phyloP scores from a whole-genome alignment of 2,329 filamentous ascomycete species.

The Claviceps quebecensis region DNA sequence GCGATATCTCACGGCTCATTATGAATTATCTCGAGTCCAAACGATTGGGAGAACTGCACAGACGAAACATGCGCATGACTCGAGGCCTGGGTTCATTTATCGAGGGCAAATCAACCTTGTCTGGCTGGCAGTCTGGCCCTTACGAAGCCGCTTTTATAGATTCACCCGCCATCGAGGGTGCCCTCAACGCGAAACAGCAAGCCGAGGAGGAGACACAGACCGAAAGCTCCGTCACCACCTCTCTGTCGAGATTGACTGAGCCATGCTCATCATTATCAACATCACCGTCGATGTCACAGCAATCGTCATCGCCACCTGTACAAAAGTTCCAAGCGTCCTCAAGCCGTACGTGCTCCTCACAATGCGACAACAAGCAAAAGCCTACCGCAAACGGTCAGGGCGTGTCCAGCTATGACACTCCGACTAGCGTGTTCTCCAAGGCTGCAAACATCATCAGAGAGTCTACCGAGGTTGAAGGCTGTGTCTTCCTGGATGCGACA shows the following conservation, averaged over 20 bases:
- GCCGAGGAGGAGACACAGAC: not conserved
- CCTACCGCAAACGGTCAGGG: not conserved
- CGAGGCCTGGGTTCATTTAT: conserved; percentile 22
- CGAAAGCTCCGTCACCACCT: not conserved
- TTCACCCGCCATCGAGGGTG: conserved; percentile 6
- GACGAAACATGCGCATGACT: conserved; percentile 22
- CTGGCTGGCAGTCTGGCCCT: conserved; percentile 10
- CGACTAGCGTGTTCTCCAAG: conserved; percentile 21
- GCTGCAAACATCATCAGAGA: conserved; percentile 29
- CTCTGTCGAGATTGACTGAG: too few relatives aligned
- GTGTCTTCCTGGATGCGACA: conserved; percentile 16
- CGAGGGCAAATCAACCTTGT: conserved; percentile 18
- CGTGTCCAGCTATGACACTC: not conserved
- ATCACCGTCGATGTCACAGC: not conserved
- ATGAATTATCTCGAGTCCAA: conserved; percentile 22
- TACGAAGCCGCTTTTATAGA: conserved; percentile 4
- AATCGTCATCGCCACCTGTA: not conserved
- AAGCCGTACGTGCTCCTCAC: not conserved
- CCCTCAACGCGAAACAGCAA: conserved; percentile 7
- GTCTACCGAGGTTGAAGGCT: conserved; percentile 26
- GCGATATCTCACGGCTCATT: conserved; percentile 17
- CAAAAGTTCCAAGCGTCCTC: not conserved
- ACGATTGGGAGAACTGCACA: conserved; percentile 12
- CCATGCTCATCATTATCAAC: not conserved
- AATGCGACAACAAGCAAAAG: not conserved